Base-by-base conservation (phyloP, 495 filamentous ascomycete species). In the Cladorrhinum samala region DNA sequence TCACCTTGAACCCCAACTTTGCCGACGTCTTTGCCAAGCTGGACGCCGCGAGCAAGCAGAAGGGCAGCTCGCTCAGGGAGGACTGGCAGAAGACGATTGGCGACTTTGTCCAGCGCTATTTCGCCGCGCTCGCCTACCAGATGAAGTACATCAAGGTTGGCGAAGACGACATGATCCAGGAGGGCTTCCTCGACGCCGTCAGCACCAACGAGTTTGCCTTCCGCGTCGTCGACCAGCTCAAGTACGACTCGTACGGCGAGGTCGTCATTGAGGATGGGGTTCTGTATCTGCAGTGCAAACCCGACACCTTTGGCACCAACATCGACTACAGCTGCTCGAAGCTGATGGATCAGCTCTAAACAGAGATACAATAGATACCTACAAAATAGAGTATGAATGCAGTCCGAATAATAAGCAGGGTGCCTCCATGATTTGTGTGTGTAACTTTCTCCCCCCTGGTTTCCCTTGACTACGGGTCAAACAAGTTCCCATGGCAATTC, bases 21-120 rank as follows among this genome's bases (percentile, higher is more conserved):
- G 72, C 82, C 52, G 61, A 63, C 24, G 62, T 66, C 37, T 74
- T 78, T 60, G 68, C 72, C 59, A 72, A 71, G 70, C 66, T 84
- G 23, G 54, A 52, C 39, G 58, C 56, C n/a, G 56, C 54, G 3
- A 55, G 47, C 46, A 60, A 59, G 37, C 43, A 14, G 23, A 58
- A 66, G 49, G 46, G 52, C 30, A 59, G 41, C 45, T 47, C 46
- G 0, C 39, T 74, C 2, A 49, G 63, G 8, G 69, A 72, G 1
- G 73, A 75, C 61, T 79, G 71, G 72, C 62, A 79, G 49, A 36
- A 36, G 2, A 58, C 60, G 36, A 55, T 79, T 11, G 74, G 71
- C 18, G 43, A 20, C 30, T 73, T 66, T 50, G 60, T 61, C 7
- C 6, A 40, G n/a, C 52, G 54, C 16, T 77, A 77, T 59, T 76